Evolutionary conservation across 2,329 filamentous ascomycete species (phyloP), one percentile per base, ranked within the genome.

Genomic region (Pyrenochaeta sp.): DNA sequence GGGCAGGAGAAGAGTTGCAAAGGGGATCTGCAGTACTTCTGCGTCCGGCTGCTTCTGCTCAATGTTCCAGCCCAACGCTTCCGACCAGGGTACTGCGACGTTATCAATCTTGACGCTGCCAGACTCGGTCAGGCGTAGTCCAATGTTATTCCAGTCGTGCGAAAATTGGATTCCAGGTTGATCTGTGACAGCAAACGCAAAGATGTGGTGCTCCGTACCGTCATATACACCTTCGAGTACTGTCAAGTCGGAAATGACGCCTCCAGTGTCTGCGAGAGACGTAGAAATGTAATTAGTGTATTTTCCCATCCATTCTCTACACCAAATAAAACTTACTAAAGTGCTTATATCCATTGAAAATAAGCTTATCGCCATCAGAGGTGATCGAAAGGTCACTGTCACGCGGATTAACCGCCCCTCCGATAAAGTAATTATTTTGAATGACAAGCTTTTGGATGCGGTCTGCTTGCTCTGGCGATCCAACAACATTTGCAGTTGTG

Each of bases 71-170:
- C 87, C 86, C 0, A 89, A 71, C 0, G 86, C 87, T 68, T 89
- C 85, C 0, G 69, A 64, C 87, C 87, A 89, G 0, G 84, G 80
- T 0, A 80, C 82, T 0, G 72, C 71, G 14, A 89, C 79, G 33
- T 87, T 81, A 17, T 83, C 75, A 54, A 89, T 87, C 57, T 79
- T 83, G 27, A 88, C 85, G 27, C 82, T 81, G 1, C 86, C 87
- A 2, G 86, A 88, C 68, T 89, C 87, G 0, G 84, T 88, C 59
- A 89, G 69, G 0, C 86, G 82, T 2, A 89, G 76, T 0, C 87
- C 87, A 14, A 89, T 77, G 41, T 87, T 88, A 64, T 88, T 81
- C 86, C 86, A 89, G 71, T 88, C 82, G 64, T 88, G 80, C 0
- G 75, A 71, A 58, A 86, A 86, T 40, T 80, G 67, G 37, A 89